phyloP scores from a whole-genome alignment of 768 basidiomycete genomes.

The Tylopilus balloui region DNA sequence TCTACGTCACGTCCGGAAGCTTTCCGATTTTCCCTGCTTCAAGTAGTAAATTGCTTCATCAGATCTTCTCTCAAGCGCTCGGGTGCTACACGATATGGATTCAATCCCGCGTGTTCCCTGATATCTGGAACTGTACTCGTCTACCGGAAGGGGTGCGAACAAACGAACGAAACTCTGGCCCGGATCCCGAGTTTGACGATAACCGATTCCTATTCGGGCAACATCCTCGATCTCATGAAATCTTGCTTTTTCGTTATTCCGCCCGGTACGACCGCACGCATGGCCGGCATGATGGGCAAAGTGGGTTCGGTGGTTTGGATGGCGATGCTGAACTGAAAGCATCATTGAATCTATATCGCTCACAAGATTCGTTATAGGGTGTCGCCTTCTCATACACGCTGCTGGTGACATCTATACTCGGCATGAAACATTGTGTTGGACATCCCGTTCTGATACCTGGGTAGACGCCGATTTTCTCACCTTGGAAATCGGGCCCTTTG shows the following conservation, averaged over 20 bases:
- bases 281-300: not conserved
- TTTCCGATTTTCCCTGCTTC: not conserved
- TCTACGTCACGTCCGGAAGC: too few species aligned
- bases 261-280: not conserved
- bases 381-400: not conserved
- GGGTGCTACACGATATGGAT: not conserved
- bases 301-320: not conserved
- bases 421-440: not conserved
- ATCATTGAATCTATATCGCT: not conserved
- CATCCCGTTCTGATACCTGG: not conserved
- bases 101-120: too few species aligned
- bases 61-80: not conserved
- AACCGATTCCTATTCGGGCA: constrained; percentile 1
- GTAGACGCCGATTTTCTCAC: not conserved
- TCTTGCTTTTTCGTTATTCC: not conserved
- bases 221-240: not conserved
- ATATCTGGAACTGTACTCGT: not conserved
- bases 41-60: not conserved
- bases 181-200: not conserved
- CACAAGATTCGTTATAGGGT: not conserved
- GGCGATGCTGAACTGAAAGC: not conserved
- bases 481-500: not conserved
- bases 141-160: not conserved
- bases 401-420: not conserved
- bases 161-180: too few species aligned